Percentiles rank a stretch among this genome's conserved stretches.
These are phyloP conservation scores for Actinidia chinensis DNA, from an alignment of 179 eudicot species.

Conservation along the genomic window DNA sequence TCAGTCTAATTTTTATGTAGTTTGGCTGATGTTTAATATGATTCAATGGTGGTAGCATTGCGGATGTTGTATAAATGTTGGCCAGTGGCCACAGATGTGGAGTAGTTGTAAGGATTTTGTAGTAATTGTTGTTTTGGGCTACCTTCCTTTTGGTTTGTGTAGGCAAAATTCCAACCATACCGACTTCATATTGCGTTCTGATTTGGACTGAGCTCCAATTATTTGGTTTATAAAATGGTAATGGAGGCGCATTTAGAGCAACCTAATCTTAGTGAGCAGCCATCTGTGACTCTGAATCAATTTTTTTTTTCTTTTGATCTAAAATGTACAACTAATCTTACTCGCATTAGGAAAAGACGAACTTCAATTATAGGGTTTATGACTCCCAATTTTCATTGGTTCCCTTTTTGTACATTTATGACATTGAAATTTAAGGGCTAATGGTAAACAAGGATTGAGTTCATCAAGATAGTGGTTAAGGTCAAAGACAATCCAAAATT, in stretches of 20 bases:
- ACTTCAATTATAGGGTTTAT: not conserved
- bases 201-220: not conserved
- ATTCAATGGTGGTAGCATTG: not conserved
- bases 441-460: not conserved
- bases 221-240: not conserved
- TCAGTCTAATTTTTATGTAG: not conserved
- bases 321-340: too few relatives aligned
- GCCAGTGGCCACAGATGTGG: too few relatives aligned
- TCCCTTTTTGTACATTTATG: too few relatives aligned
- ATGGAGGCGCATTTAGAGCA: not conserved
- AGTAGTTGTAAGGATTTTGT: not conserved
- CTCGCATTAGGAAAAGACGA: too few relatives aligned
- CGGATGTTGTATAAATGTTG: not conserved
- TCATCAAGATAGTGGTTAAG: too few relatives aligned
- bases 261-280: not conserved
- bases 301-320: not conserved
- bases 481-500: not conserved
- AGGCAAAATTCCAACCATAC: not conserved
- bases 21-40: not conserved
- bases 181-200: conserved; percentile 1
- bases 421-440: not conserved
- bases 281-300: not conserved
- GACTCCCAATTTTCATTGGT: not conserved
- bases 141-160: not conserved
- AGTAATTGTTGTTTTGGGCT: not conserved